Conservation (phyloP, 2,329 filamentous ascomycete species). For the Penicillium sp. region DNA sequence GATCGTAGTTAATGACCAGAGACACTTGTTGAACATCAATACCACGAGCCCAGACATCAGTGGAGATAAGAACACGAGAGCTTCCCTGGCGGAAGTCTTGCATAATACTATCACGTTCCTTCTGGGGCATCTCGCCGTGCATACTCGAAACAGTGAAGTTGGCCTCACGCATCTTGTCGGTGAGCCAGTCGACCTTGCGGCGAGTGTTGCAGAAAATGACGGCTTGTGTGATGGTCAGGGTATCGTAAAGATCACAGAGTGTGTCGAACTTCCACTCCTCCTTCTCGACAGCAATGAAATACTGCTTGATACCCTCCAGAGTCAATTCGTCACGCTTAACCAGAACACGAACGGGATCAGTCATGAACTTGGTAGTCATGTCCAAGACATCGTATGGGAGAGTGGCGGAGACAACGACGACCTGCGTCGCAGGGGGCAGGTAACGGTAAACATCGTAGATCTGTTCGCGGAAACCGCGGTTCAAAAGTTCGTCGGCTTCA, state of each 20-base stretch:
- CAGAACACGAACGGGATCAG: constrained; percentile 95
- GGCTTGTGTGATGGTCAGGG: constrained; percentile 97
- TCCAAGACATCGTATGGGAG: constrained; percentile 99
- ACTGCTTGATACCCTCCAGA: constrained; percentile 99
- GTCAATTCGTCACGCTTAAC: constrained; percentile 99
- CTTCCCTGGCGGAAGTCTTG: constrained; percentile 99
- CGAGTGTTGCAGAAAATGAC: constrained; percentile 99
- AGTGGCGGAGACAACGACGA: constrained; percentile 95
- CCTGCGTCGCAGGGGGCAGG: constrained; percentile 95
- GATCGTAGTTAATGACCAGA: constrained; percentile 99
- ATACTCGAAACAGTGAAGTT: constrained; percentile 99
- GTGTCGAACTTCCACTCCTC: constrained; percentile 99
- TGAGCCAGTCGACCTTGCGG: constrained; percentile 99
- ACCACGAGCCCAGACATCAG: constrained; percentile 96
- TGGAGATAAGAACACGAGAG: constrained; percentile 97
- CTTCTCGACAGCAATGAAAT: constrained; percentile 99
- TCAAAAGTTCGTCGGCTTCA: constrained; percentile 97
- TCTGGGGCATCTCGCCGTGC: constrained; percentile 99
- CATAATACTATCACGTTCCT: constrained; percentile 98
- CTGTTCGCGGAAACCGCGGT: constrained; percentile 99
- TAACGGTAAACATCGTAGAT: constrained; percentile 99
- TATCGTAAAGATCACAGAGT: constrained; percentile 98
- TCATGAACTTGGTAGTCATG: constrained; percentile 99
- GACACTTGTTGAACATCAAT: constrained; percentile 99
- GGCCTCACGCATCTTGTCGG: constrained; percentile 96